A percentile compares a stretch with the other conserved stretches of the same genome.
These are phyloP conservation scores for Penicillium herquei DNA, from an alignment of 495 filamentous ascomycete species.

Conservation along the genomic window DNA sequence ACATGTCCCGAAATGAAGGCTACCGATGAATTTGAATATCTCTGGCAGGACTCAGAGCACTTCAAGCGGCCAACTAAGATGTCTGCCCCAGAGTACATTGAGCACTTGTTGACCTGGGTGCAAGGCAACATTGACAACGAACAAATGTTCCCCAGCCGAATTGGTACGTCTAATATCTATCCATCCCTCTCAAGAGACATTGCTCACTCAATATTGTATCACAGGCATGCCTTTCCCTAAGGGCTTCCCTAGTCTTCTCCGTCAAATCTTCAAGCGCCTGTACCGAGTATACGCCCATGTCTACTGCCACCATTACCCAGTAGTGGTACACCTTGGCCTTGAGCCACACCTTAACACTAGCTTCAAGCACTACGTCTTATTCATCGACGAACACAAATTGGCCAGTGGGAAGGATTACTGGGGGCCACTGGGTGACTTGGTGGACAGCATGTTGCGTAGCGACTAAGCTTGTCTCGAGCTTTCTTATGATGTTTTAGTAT, in stretches of 20 bases:
- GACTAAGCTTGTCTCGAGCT: slow-evolving; percentile 53
- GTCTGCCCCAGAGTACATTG: slow-evolving; percentile 94
- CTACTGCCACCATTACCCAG: slow-evolving; percentile 99
- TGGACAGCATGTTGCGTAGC: slow-evolving; percentile 94
- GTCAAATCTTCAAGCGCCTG: slow-evolving; percentile 96
- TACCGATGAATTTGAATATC: slow-evolving; percentile 98
- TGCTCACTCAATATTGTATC: slow-evolving; percentile 3
- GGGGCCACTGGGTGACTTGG: slow-evolving; percentile 93
- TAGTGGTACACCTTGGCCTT: slow-evolving; percentile 89
- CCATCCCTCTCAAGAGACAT: not conserved
- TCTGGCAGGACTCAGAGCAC: slow-evolving; percentile 94
- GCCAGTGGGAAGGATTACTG: slow-evolving; percentile 95
- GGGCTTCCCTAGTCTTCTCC: slow-evolving; percentile 78
- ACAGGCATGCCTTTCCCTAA: slow-evolving; percentile 93
- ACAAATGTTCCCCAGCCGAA: slow-evolving; percentile 86
- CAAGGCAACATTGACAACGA: slow-evolving; percentile 96
- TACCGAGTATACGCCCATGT: slow-evolving; percentile 99
- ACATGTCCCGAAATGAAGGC: slow-evolving; percentile 99
- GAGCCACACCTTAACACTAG: slow-evolving; percentile 98
- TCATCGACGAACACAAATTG: slow-evolving; percentile 89
- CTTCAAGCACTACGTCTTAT: slow-evolving; percentile 99
- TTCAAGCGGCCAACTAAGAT: slow-evolving; percentile 97
- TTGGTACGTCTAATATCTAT: slow-evolving; percentile 54
- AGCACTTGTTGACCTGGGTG: slow-evolving; percentile 96
- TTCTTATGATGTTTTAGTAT: not conserved